phyloP scores from a whole-genome alignment of 2,329 filamentous ascomycete genomes.

The Cercospora sp. region DNA sequence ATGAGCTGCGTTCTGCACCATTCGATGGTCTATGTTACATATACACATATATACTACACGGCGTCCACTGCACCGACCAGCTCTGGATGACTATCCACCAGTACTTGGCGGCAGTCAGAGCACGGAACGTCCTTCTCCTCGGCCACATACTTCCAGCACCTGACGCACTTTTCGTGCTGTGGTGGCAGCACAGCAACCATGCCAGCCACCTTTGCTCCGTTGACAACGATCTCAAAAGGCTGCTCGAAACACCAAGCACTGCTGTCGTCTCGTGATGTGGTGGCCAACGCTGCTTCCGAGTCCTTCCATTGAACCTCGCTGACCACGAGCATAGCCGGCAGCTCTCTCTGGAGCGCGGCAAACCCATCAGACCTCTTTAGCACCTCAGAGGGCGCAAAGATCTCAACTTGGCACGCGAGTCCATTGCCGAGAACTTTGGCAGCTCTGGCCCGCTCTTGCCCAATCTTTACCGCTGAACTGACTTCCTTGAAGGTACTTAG shows the following conservation, averaged over 20 bases:
- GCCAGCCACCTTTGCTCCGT: slow-evolving; percentile 25
- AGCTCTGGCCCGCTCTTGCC: slow-evolving; percentile 70
- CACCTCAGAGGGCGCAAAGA: slow-evolving; percentile 40
- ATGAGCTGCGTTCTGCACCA: not conserved
- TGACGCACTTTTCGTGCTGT: slow-evolving; percentile 67
- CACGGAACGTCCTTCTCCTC: slow-evolving; percentile 65
- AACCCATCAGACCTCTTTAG: slow-evolving; percentile 10
- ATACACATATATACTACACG: not conserved
- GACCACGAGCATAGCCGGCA: slow-evolving; percentile 48
- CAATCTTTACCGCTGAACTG: slow-evolving; percentile 69
- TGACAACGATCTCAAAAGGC: slow-evolving; percentile 42
- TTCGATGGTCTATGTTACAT: not conserved
- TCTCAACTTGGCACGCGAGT: slow-evolving; percentile 70
- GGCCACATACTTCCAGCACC: slow-evolving; percentile 89
- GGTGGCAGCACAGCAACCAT: slow-evolving; percentile 45
- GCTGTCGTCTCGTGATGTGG: slow-evolving; percentile 19
- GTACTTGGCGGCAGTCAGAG: slow-evolving; percentile 67
- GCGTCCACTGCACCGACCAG: not conserved
- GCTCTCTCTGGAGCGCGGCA: slow-evolving; percentile 31
- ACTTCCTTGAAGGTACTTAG: slow-evolving; percentile 49
- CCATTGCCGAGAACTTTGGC: slow-evolving; percentile 76
- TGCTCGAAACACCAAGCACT: slow-evolving; percentile 47
- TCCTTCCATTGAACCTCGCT: slow-evolving; percentile 38
- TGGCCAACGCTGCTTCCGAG: slow-evolving; percentile 15
- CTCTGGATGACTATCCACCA: slow-evolving; percentile 42